These are phyloP conservation scores for Tolypocladium ophioglossoides DNA, from an alignment of 2,329 filamentous ascomycete species.

Conservation along the genomic window DNA sequence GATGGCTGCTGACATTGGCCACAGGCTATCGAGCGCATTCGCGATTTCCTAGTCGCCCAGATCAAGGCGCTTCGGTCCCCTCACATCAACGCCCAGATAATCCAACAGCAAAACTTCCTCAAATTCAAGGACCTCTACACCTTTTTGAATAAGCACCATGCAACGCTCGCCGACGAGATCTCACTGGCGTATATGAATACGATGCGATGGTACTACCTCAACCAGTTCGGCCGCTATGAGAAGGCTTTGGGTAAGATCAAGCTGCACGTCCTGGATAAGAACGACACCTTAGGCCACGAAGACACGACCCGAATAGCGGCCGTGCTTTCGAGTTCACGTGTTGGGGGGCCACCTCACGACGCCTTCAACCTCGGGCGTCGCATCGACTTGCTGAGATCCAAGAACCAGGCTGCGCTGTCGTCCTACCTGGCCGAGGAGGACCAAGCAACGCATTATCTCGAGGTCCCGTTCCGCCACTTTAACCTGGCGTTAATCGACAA, in stretches of 20 bases:
- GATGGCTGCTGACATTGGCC: slow-evolving; percentile 3
- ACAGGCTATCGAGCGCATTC: slow-evolving; percentile 81
- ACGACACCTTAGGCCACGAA: slow-evolving; percentile 74
- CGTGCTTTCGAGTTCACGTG: slow-evolving; percentile 37
- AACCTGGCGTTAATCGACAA: slow-evolving; percentile 93
- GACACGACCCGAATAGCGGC: slow-evolving; percentile 55
- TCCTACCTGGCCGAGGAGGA: slow-evolving; percentile 91
- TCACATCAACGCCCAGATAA: slow-evolving; percentile 93
- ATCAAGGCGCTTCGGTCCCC: slow-evolving; percentile 91
- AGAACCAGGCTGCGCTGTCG: slow-evolving; percentile 65
- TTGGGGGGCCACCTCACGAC: slow-evolving; percentile 58
- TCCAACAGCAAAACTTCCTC: slow-evolving; percentile 86
- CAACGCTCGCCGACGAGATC: slow-evolving; percentile 80
- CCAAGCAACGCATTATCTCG: slow-evolving; percentile 73
- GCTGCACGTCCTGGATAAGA: slow-evolving; percentile 71
- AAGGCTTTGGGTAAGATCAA: slow-evolving; percentile 76
- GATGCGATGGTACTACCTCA: slow-evolving; percentile 96
- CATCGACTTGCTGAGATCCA: slow-evolving; percentile 67
- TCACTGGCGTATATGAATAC: slow-evolving; percentile 92
- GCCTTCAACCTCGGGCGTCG: slow-evolving; percentile 82
- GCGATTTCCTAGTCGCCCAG: slow-evolving; percentile 88
- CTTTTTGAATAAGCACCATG: slow-evolving; percentile 75
- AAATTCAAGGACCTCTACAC: slow-evolving; percentile 79
- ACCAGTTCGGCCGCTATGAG: slow-evolving; percentile 82
- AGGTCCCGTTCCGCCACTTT: slow-evolving; percentile 86